Evolutionary conservation across 176 grass and related monocot species (phyloP).

Genomic region (Carex cristatella): DNA sequence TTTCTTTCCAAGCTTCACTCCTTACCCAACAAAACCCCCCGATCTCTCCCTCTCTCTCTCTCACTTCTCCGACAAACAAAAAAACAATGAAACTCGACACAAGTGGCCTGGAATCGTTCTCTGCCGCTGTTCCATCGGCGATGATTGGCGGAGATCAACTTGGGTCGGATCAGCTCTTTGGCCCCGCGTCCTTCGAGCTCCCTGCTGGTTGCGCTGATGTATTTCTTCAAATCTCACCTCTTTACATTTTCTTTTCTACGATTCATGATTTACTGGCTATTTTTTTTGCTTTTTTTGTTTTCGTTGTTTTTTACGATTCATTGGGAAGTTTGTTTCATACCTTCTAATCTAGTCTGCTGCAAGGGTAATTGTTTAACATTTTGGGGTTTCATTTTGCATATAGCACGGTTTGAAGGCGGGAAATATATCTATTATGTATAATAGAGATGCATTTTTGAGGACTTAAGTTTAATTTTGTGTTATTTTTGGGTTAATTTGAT

Average conservation of each 20-base stretch:
- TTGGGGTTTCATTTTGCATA: neutral
- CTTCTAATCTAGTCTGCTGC: neutral
- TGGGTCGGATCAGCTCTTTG: slow-evolving; percentile 29
- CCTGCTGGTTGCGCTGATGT: neutral
- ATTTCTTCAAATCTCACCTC: neutral
- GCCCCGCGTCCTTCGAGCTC: slow-evolving; percentile 4
- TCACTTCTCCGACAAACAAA: neutral
- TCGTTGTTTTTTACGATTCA: neutral
- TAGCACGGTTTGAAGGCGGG: neutral
- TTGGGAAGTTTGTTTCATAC: neutral
- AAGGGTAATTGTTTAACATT: neutral
- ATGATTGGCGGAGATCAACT: slow-evolving; percentile 32
- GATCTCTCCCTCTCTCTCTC: slow-evolving; percentile 12
- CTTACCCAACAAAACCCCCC: neutral
- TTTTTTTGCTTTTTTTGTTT: neutral
- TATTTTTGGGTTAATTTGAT: slow-evolving; percentile 46
- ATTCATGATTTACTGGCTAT: neutral
- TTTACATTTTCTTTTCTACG: neutral
- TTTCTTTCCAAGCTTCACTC: slow-evolving; percentile 28
- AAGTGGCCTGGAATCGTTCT: slow-evolving; percentile 51
- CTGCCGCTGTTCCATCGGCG: slow-evolving; percentile 26
- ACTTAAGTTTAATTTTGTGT: neutral
- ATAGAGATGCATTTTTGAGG: neutral
- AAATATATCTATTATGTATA: neutral
- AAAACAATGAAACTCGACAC: slow-evolving; percentile 44